phyloP scores from a whole-genome alignment of 176 grass and related monocot species.

The Panicum miliaceum region DNA sequence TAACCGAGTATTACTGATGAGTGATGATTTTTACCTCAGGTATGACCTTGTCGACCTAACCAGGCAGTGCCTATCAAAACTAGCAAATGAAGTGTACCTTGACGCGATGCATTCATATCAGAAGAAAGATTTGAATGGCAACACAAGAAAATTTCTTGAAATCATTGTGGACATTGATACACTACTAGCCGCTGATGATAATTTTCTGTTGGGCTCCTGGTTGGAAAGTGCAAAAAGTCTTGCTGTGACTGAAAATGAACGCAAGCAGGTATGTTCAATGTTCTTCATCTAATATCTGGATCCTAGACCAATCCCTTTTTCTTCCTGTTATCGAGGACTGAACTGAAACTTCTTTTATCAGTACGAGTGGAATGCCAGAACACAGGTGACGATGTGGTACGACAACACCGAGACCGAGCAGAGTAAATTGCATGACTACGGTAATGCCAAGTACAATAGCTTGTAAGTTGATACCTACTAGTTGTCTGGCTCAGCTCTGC shows the following conservation, averaged over 20 bases:
- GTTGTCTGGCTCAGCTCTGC: not conserved
- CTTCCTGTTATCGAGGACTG: constrained; percentile 1
- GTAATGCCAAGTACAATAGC: constrained; percentile 45
- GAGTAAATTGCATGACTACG: constrained; percentile 93
- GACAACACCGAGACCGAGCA: constrained; percentile 82
- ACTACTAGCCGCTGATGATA: constrained; percentile 82
- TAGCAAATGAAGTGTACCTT: constrained; percentile 89
- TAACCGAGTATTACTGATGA: not conserved
- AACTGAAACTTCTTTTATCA: constrained; percentile 41
- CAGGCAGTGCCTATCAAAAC: constrained; percentile 89
- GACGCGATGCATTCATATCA: constrained; percentile 62
- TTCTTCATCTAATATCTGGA: constrained; percentile 13
- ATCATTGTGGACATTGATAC: constrained; percentile 81
- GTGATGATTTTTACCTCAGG: constrained; percentile 44
- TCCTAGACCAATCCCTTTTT: not conserved
- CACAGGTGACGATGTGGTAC: constrained; percentile 99
- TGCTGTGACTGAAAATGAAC: constrained; percentile 55
- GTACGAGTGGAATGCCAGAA: constrained; percentile 98
- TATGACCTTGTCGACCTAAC: constrained; percentile 94
- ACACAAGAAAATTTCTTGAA: constrained; percentile 77
- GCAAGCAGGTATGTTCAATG: constrained; percentile 60
- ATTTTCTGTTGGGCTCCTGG: constrained; percentile 94
- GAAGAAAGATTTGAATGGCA: constrained; percentile 59
- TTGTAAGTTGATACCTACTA: constrained; percentile 17
- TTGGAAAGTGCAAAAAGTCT: constrained; percentile 87